phyloP scores from a whole-genome alignment of 2,329 filamentous ascomycete genomes.

The Domatiomyces globalis region DNA sequence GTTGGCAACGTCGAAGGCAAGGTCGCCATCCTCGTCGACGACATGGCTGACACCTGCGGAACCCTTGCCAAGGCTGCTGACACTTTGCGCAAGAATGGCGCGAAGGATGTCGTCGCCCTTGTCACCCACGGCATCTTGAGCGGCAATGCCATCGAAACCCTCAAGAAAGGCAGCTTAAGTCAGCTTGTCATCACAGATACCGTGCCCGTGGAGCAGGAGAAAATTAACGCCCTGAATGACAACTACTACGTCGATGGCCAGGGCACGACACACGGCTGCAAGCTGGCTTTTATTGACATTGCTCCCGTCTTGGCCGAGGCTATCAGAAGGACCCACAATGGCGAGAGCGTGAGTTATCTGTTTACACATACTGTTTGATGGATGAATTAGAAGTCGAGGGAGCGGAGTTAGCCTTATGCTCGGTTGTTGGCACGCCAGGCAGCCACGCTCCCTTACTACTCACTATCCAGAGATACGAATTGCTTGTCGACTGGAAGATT shows the following conservation, averaged over 20 bases:
- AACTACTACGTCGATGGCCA: slow-evolving; percentile 3
- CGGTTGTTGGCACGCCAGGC: too few relatives aligned
- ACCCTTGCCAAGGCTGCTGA: slow-evolving; percentile 78
- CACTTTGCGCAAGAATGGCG: slow-evolving; percentile 74
- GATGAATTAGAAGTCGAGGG: not conserved
- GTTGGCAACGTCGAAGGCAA: slow-evolving; percentile 86
- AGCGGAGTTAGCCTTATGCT: too few relatives aligned
- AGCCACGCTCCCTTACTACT: too few relatives aligned
- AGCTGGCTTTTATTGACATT: slow-evolving; percentile 83
- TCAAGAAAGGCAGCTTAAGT: slow-evolving; percentile 64
- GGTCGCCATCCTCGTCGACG: slow-evolving; percentile 89
- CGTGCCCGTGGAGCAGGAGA: slow-evolving; percentile 54
- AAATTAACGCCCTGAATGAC: slow-evolving; percentile 14
- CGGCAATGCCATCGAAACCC: slow-evolving; percentile 71
- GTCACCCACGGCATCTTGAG: slow-evolving; percentile 89
- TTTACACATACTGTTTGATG: slow-evolving; percentile 34
- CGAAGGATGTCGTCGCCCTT: slow-evolving; percentile 78
- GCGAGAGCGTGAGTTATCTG: slow-evolving; percentile 38
- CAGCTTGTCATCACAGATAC: slow-evolving; percentile 85
- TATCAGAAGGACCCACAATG: slow-evolving; percentile 37
- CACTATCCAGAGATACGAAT: too few relatives aligned
- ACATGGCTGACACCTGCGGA: slow-evolving; percentile 95
- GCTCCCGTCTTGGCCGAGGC: slow-evolving; percentile 53
- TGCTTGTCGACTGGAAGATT: too few relatives aligned
- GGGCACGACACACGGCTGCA: slow-evolving; percentile 59